Evolutionary conservation across 345 rosid genomes (phyloP).

Genomic region (Barbarea vulgaris): DNA sequence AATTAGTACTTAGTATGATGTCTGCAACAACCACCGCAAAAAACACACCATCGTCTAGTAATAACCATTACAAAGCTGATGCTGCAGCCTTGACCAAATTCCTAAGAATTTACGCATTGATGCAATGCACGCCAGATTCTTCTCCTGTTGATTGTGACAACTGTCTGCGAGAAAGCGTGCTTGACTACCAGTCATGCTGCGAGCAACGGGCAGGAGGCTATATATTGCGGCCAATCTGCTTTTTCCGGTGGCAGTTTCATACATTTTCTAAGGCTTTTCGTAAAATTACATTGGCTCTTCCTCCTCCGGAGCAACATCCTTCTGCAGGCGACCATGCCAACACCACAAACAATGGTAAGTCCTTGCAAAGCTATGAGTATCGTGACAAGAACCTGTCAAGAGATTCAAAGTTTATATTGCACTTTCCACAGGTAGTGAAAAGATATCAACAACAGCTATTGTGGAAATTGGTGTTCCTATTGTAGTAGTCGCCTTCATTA

Average conservation of each 20-base stretch:
- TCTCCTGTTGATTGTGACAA: conserved; percentile 24
- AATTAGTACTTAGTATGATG: background rate
- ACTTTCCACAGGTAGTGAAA: background rate
- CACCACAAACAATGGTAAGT: background rate
- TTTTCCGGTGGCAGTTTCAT: background rate
- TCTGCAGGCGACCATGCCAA: background rate
- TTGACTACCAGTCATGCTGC: conserved; percentile 7
- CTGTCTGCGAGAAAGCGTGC: conserved; percentile 8
- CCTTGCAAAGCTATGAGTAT: background rate
- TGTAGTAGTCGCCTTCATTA: background rate
- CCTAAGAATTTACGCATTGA: conserved; percentile 15
- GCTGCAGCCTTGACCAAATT: background rate
- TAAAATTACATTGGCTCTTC: background rate
- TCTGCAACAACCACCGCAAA: conserved; percentile 6
- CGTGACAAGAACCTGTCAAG: background rate
- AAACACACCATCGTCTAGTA: background rate
- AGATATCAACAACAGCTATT: background rate
- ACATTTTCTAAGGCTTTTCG: background rate
- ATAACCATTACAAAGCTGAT: background rate
- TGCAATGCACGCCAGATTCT: conserved; percentile 45
- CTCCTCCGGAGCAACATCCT: background rate
- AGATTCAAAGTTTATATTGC: background rate
- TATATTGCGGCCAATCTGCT: background rate
- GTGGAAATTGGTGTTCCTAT: background rate
- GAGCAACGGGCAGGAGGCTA: background rate